Percentiles rank a stretch among this genome's conserved stretches.
Evolutionary conservation across 2,329 filamentous ascomycete species (phyloP).

Genomic region (Periconia macrospinosa): DNA sequence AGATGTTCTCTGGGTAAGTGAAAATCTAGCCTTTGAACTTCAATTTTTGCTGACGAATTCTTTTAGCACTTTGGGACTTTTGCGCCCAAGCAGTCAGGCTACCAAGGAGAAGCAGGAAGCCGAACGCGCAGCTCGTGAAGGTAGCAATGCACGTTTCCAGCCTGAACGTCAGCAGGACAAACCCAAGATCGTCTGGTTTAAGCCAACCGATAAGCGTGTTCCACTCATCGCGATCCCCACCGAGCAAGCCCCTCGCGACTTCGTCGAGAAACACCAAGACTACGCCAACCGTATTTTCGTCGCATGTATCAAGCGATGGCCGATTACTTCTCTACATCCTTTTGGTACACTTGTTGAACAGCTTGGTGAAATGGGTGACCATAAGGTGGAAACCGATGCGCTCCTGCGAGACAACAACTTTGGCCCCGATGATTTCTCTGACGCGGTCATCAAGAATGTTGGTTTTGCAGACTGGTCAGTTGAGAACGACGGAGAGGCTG

Average conservation of each 20-base stretch:
- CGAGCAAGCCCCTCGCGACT: slow-evolving; percentile 94
- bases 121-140: slow-evolving; percentile 88
- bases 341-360: slow-evolving; percentile 98
- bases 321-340: slow-evolving; percentile 97
- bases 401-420: slow-evolving; percentile 99
- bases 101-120: slow-evolving; percentile 99
- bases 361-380: slow-evolving; percentile 93
- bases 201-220: slow-evolving; percentile 98
- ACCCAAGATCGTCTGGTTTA: slow-evolving; percentile 99
- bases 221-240: slow-evolving; percentile 97
- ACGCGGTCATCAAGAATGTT: slow-evolving; percentile 91
- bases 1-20: slow-evolving; percentile 84
- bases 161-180: slow-evolving; percentile 89
- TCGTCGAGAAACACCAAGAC: slow-evolving; percentile 97
- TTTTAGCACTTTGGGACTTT: slow-evolving; percentile 76
- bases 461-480: slow-evolving; percentile 91
- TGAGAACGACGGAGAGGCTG: slow-evolving; percentile 76
- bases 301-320: slow-evolving; percentile 98
- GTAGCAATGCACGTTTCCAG: slow-evolving; percentile 69
- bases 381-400: slow-evolving; percentile 97
- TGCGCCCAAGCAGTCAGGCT: slow-evolving; percentile 95
- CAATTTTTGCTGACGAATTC: slow-evolving; percentile 10
- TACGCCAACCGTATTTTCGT: slow-evolving; percentile 98
- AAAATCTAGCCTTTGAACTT: not conserved
- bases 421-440: slow-evolving; percentile 93